Evolutionary conservation across 352 stramenopile genomes (phyloP).

Genomic region (Albugo laibachii): DNA sequence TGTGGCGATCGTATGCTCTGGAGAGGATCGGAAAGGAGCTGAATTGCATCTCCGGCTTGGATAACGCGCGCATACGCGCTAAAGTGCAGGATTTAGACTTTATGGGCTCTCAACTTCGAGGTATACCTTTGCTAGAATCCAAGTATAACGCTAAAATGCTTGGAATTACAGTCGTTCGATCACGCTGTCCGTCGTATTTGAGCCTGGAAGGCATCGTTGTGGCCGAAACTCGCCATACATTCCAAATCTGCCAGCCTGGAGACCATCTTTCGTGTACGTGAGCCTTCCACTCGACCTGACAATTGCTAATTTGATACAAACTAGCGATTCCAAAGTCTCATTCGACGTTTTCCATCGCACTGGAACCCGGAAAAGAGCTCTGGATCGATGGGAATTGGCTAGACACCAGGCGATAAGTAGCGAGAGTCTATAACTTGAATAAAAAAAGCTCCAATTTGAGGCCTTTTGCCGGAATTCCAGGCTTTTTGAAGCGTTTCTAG

Average conservation of each 20-base stretch:
- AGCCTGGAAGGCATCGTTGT: slow-evolving; percentile 31
- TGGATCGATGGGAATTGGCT: too few species aligned
- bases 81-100: slow-evolving; percentile 47
- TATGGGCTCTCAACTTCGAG: slow-evolving; percentile 44
- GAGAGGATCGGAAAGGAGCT: background rate
- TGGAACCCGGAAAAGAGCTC: too few species aligned
- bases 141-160: background rate
- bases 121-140: slow-evolving; percentile 9
- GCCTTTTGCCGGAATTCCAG: too few species aligned
- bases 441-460: too few species aligned
- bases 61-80: slow-evolving; percentile 13
- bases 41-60: background rate
- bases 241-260: slow-evolving; percentile 22
- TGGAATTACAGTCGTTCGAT: slow-evolving; percentile 20
- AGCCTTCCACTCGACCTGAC: too few species aligned
- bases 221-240: slow-evolving; percentile 29
- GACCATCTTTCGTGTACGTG: background rate
- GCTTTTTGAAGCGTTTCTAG: too few species aligned
- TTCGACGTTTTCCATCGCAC: too few species aligned
- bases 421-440: too few species aligned
- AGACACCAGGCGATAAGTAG: too few species aligned
- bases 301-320: too few species aligned
- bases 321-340: too few species aligned
- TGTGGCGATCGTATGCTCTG: background rate
- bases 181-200: slow-evolving; percentile 32